phyloP scores from a whole-genome alignment of 2,329 filamentous ascomycete species.

The Arthroderma uncinatum region DNA sequence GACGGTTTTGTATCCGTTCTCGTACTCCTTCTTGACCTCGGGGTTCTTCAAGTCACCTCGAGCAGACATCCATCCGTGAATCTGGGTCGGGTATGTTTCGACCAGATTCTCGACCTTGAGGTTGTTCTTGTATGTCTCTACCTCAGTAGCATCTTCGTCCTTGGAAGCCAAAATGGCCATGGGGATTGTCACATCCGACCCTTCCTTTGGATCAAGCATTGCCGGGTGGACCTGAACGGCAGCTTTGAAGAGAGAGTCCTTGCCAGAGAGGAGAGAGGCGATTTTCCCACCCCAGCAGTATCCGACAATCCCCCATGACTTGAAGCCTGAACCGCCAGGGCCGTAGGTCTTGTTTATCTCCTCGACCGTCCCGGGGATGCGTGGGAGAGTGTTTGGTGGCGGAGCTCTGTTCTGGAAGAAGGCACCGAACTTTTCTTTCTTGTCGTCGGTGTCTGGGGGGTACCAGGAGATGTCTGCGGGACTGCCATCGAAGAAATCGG shows the following conservation, averaged over 20 bases:
- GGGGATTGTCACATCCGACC: constrained; percentile 42
- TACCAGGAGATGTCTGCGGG: constrained; percentile 54
- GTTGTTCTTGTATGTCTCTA: constrained; percentile 21
- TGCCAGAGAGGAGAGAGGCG: constrained; percentile 39
- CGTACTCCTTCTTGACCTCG: constrained; percentile 24
- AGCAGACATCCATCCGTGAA: constrained; percentile 29
- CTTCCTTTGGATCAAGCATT: constrained; percentile 46
- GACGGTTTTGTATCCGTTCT: constrained; percentile 24
- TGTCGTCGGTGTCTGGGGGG: constrained; percentile 49
- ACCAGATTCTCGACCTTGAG: constrained; percentile 22
- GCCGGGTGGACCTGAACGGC: constrained; percentile 44
- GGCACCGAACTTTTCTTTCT: constrained; percentile 47
- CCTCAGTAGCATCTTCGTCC: constrained; percentile 41
- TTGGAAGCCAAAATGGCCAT: constrained; percentile 43
- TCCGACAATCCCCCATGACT: constrained; percentile 49
- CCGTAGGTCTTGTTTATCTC: constrained; percentile 40
- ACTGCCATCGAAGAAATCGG: constrained; percentile 77
- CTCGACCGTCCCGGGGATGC: constrained; percentile 45
- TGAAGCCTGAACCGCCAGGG: constrained; percentile 29
- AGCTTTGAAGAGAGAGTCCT: constrained; percentile 42
- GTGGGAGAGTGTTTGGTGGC: constrained; percentile 46
- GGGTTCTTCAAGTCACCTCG: constrained; percentile 21
- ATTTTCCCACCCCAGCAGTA: constrained; percentile 46
- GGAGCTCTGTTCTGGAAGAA: constrained; percentile 49
- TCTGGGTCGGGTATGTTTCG: constrained; percentile 24